These are phyloP conservation scores for Gleditsia sinensis DNA, from an alignment of 306 rosid genomes.

Conservation along the genomic window DNA sequence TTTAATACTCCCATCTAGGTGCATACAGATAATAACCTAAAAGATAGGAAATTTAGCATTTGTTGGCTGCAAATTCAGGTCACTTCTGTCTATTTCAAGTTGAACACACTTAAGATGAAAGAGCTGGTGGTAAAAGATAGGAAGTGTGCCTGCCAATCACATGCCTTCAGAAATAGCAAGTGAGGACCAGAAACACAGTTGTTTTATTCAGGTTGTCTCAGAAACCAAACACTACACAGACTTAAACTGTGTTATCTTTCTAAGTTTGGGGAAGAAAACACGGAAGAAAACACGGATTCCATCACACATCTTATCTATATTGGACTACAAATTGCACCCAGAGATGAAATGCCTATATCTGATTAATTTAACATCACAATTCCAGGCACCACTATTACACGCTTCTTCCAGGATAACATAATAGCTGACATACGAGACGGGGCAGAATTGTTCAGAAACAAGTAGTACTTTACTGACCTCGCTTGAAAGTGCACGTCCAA, in stretches of 20 bases:
- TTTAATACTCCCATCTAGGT: conserved; percentile 1
- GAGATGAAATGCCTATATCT: neutral
- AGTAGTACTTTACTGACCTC: conserved; percentile 58
- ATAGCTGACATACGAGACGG: too few species aligned
- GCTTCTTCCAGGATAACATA: neutral
- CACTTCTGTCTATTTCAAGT: neutral
- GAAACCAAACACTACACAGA: neutral
- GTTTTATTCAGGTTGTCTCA: neutral
- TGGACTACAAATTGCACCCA: neutral
- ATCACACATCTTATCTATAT: neutral
- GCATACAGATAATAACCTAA: too few species aligned
- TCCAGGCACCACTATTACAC: neutral
- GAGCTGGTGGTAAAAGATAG: too few species aligned
- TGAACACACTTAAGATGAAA: too few species aligned
- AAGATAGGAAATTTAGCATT: too few species aligned
- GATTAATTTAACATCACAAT: neutral
- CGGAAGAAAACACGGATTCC: neutral
- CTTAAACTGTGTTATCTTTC: neutral
- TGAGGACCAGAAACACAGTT: neutral
- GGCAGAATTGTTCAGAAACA: conserved; percentile 3
- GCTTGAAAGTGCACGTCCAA: conserved; percentile 42
- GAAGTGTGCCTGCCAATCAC: neutral
- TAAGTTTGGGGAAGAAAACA: neutral
- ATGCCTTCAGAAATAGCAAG: neutral
- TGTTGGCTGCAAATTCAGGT: neutral